phyloP scores from a whole-genome alignment of 805 yeast genomes.

The Yarrowia bubula region DNA sequence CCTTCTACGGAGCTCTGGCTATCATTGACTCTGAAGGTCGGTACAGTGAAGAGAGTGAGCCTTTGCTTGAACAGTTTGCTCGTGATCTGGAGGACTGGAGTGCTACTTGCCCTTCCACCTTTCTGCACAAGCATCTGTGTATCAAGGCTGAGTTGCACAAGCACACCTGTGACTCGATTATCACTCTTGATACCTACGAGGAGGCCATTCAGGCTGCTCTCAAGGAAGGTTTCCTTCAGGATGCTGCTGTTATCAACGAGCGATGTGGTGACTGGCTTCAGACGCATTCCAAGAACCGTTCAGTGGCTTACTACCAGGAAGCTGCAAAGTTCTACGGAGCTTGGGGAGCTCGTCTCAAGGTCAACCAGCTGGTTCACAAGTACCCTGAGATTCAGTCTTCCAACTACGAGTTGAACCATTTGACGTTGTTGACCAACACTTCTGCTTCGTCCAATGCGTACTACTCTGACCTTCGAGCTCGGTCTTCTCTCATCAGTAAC shows the following conservation, averaged over 20 bases:
- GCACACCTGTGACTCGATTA: slow-evolving; percentile 39
- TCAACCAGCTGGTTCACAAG: slow-evolving; percentile 33
- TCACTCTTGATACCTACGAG: slow-evolving; percentile 47
- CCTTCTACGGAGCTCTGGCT: slow-evolving; percentile 35
- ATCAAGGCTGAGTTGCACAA: slow-evolving; percentile 41
- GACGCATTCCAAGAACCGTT: slow-evolving; percentile 43
- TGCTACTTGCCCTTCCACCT: slow-evolving; percentile 41
- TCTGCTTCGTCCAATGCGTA: slow-evolving; percentile 8
- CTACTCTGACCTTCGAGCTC: slow-evolving; percentile 20
- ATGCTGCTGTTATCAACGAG: slow-evolving; percentile 45
- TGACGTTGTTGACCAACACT: slow-evolving; percentile 14
- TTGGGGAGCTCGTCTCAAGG: slow-evolving; percentile 35
- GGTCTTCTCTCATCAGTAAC: slow-evolving; percentile 28
- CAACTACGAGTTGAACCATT: slow-evolving; percentile 15
- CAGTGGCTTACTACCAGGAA: slow-evolving; percentile 41
- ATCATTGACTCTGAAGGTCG: slow-evolving; percentile 34
- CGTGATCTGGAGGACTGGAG: slow-evolving; percentile 42
- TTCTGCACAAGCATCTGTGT: slow-evolving; percentile 42
- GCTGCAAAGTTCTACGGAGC: slow-evolving; percentile 37
- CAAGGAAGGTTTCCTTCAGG: slow-evolving; percentile 39
- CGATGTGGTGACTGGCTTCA: slow-evolving; percentile 41
- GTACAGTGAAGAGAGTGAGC: slow-evolving; percentile 31
- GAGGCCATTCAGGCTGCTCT: slow-evolving; percentile 46
- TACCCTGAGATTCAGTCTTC: slow-evolving; percentile 40
- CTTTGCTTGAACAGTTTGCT: slow-evolving; percentile 34